These are phyloP conservation scores for Kodamaea hsintzibuensis DNA, from an alignment of 805 yeast species.

Conservation along the genomic window DNA sequence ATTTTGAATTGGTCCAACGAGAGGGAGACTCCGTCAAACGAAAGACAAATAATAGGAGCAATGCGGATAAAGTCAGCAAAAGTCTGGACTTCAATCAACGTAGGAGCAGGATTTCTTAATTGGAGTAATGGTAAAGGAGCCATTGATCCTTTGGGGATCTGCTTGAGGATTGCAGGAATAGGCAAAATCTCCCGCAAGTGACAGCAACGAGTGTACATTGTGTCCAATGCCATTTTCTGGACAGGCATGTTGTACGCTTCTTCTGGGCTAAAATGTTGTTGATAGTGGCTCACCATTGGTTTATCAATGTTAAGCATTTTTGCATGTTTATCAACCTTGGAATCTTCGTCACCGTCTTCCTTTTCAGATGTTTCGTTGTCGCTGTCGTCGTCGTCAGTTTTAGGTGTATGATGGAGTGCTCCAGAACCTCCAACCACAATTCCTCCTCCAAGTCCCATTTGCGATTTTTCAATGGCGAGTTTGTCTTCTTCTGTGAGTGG, in stretches of 20 bases:
- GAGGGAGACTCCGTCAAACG: constrained; percentile 77
- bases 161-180: constrained; percentile 84
- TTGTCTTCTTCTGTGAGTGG: constrained; percentile 58
- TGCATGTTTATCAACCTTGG: constrained; percentile 25
- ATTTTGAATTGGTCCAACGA: constrained; percentile 76
- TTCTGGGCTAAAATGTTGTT: constrained; percentile 6
- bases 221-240: constrained; percentile 58
- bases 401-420: constrained; percentile 36
- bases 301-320: constrained; percentile 31
- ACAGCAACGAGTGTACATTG: constrained; percentile 88
- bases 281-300: constrained; percentile 25
- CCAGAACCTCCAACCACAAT: constrained; percentile 81
- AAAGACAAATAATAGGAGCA: constrained; percentile 74
- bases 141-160: constrained; percentile 72
- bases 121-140: constrained; percentile 73
- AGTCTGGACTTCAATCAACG: constrained; percentile 82
- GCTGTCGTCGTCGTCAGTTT: background rate
- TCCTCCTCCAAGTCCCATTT: constrained; percentile 55
- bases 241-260: constrained; percentile 32
- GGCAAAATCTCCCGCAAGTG: constrained; percentile 90
- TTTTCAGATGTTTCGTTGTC: constrained; percentile 13
- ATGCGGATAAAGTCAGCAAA: constrained; percentile 86
- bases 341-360: constrained; percentile 16
- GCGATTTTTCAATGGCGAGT: constrained; percentile 39
- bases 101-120: constrained; percentile 84